These are phyloP conservation scores for Parasitella parasitica DNA, from an alignment of 371 early-diverging fungal species.

Conservation along the genomic window DNA sequence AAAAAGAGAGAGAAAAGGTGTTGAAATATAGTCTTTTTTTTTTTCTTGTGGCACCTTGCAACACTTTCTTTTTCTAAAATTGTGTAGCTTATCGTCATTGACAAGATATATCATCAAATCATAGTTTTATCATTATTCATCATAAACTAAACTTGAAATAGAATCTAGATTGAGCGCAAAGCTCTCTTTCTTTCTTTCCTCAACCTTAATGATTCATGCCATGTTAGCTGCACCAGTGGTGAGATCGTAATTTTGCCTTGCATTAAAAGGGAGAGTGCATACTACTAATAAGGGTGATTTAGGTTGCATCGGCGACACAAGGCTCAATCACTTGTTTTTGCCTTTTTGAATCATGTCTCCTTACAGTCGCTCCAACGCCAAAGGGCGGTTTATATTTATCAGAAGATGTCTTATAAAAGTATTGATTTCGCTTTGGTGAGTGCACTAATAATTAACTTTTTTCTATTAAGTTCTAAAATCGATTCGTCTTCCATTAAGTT, in stretches of 20 bases:
- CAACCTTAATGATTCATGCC: not conserved
- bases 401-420: no score
- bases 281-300: not conserved
- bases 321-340: not conserved
- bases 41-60: not conserved
- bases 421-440: not conserved
- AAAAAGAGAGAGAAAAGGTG: constrained; percentile 1
- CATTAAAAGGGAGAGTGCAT: not conserved
- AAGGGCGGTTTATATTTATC: no score
- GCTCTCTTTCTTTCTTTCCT: no score
- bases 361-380: not conserved
- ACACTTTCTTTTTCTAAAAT: not conserved
- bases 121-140: constrained; percentile 1
- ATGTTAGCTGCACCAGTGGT: not conserved
- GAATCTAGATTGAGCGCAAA: not conserved
- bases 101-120: not conserved
- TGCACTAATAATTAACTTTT: constrained; percentile 5
- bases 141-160: not conserved
- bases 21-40: not conserved
- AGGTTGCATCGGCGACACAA: constrained; percentile 7
- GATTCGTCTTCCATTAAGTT: constrained; percentile 1
- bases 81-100: not conserved
- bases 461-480: not conserved
- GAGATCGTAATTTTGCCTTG: not conserved
- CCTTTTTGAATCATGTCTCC: constrained; percentile 13